These are phyloP conservation scores for Erodium texanum DNA, from an alignment of 441 rosid genomes.

Conservation along the genomic window DNA sequence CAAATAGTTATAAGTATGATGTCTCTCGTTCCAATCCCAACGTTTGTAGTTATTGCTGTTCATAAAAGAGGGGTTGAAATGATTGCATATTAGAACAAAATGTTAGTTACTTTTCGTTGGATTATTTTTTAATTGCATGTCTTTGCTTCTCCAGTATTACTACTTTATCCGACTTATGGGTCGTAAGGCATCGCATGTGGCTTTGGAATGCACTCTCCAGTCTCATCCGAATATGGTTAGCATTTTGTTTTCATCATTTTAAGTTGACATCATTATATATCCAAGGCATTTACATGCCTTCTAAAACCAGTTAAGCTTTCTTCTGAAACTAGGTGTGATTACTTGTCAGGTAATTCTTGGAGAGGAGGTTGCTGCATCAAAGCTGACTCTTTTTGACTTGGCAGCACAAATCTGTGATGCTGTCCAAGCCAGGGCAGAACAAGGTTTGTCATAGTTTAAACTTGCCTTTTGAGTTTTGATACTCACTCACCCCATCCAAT, in stretches of 20 bases:
- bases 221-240: slow-evolving; percentile 97
- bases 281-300: background rate
- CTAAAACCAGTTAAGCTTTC: background rate
- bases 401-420: slow-evolving; percentile 89
- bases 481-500: slow-evolving; percentile 1
- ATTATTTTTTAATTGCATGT: slow-evolving; percentile 9
- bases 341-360: slow-evolving; percentile 71
- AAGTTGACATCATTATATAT: background rate
- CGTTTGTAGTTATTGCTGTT: too few species aligned
- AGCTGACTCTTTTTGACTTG: slow-evolving; percentile 88
- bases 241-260: slow-evolving; percentile 9
- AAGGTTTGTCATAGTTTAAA: slow-evolving; percentile 38
- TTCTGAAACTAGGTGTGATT: slow-evolving; percentile 10
- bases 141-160: slow-evolving; percentile 55
- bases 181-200: slow-evolving; percentile 93
- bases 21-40: background rate
- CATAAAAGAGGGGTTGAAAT: background rate
- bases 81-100: background rate
- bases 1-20: background rate
- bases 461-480: slow-evolving; percentile 18
- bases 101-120: background rate
- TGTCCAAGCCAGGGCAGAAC: slow-evolving; percentile 83
- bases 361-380: slow-evolving; percentile 96
- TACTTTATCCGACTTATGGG: slow-evolving; percentile 98
- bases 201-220: slow-evolving; percentile 95